Evolutionary conservation across 2,329 filamentous ascomycete genomes (phyloP), one percentile per base, ranked within the genome.

Genomic region (Lachnellula suecica): DNA sequence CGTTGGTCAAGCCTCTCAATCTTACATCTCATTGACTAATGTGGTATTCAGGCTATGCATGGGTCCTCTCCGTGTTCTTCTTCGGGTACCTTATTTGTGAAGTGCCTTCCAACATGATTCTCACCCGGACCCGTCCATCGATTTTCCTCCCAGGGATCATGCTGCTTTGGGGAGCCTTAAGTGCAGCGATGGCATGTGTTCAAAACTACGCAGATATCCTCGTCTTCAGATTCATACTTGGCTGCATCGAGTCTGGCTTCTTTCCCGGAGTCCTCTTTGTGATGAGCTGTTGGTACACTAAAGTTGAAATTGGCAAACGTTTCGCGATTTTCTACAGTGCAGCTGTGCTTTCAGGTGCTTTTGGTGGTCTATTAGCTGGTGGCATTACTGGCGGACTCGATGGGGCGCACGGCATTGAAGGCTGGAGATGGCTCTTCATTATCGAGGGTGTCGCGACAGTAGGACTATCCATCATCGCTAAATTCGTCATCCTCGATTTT

Each of bases 251-350:
- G 58, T 71, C 76, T 22, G 76, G 77, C 2, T 79, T 81, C 54
- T 74, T 76, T 3, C 79, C 79, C 0, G 79, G 77, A 19, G 74
- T 79, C 2, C 63, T 81, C 11, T 72, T 76, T 31, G 70, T 81
- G 35, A 68, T 84, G n/a, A 78, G 73, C 1, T 79, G 74, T 2
- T 83, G 79, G 78, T 83, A 83, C 61, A 81, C 78, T 63, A 74
- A 71, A 27, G 66, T 72, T 3, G 77, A 81, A 59, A 72, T 77
- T 56, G 76, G 76, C 9, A 82, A 80, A 59, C 72, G 79, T 2
- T 82, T 83, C 55, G 76, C 75, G 25, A 70, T 82, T n/a, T 83
- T 79, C 63, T 81, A 79, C 59, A 79, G 77, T 0, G 79, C 79
- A 1, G 77, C 79, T 0, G 75, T 83, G 5, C 69, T 81, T 2